Base-by-base conservation (phyloP, 768 basidiomycete species). In the Russula brevipes region DNA sequence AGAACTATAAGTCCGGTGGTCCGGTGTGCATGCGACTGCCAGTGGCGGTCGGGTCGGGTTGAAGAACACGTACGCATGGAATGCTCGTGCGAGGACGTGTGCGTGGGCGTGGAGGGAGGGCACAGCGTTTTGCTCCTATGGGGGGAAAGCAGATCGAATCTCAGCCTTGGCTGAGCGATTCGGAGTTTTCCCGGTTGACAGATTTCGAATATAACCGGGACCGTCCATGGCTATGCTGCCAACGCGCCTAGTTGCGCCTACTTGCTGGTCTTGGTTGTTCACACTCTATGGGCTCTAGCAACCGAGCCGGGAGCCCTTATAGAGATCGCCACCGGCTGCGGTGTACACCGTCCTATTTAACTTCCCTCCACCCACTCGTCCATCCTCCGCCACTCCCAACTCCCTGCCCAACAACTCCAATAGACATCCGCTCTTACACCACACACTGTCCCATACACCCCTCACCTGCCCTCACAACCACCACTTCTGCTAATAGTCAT, bases 291-390 rank as follows among this genome's bases (percentile, higher is more conserved):
- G 24, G 1, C 42, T 46, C 10, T 60, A 55, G 54, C 60, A 55
- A 61, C 60, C 62, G 45, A 38, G 14, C 54, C 52, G 36, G 39
- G 36, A 17, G 24, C 38, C 14, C 24, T 16, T 5, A 24, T 35
- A 54, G 31, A 50, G 46, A 46, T 36, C 5, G 24, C 33, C 61
- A n/a, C 36, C 31, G 24, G 12, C 39, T 54, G 8, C 10, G 16
- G 41, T 45, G 53, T 55, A 24, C 46, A 36, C 58, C 33, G 2
- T 9, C n/a, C 17, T 64, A 64, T 64, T 60, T 64, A 64, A 64
- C 63, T 44, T 19, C 19, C 17, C 47, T 5, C 2, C 12, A 1
- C 14, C 16, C 17, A 2, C 30, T 36, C 24, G 35, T 56, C 30
- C 16, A 16, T 36, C 14, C 16, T 51, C 59, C 51, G 30, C 39